Conservation (phyloP, 129 eudicot species). For the Arctium lappa region DNA sequence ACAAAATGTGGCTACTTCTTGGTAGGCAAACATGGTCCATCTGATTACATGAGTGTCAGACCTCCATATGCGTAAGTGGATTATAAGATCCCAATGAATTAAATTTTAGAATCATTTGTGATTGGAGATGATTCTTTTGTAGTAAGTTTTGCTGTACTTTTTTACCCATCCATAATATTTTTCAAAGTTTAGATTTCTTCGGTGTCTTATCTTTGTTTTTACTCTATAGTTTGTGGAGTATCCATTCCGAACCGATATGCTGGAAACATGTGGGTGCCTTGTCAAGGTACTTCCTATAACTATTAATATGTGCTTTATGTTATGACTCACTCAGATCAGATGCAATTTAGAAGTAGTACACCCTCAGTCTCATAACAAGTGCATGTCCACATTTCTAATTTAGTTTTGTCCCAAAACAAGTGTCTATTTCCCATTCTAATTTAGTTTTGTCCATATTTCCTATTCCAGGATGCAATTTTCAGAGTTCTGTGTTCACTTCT, state of each 20-base stretch:
- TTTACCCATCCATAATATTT: neutral
- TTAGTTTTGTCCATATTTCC: no score
- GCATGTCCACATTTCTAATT: neutral
- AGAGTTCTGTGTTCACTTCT: no score
- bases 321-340: neutral
- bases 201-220: conserved; percentile 10
- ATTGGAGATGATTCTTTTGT: conserved; percentile 77
- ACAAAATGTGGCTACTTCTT: neutral
- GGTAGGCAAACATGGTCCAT: conserved; percentile 55
- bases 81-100: conserved; percentile 68
- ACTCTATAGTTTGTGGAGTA: conserved; percentile 74
- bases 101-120: conserved; percentile 66
- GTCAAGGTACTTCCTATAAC: conserved; percentile 49
- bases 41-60: conserved; percentile 85
- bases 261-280: conserved; percentile 77
- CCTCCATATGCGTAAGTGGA: conserved; percentile 89
- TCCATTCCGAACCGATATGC: conserved; percentile 75
- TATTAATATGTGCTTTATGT: neutral
- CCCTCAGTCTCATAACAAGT: neutral
- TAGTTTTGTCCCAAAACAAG: no score
- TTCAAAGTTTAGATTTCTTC: neutral
- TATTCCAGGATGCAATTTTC: no score
- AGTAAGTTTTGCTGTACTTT: conserved; percentile 34
- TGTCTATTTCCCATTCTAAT: no score
- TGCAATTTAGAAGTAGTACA: neutral